Percentiles rank a stretch among this genome's conserved stretches.
These are phyloP conservation scores for Colletotrichum gloeosporioides DNA, from an alignment of 2,329 filamentous ascomycete species.

Conservation along the genomic window DNA sequence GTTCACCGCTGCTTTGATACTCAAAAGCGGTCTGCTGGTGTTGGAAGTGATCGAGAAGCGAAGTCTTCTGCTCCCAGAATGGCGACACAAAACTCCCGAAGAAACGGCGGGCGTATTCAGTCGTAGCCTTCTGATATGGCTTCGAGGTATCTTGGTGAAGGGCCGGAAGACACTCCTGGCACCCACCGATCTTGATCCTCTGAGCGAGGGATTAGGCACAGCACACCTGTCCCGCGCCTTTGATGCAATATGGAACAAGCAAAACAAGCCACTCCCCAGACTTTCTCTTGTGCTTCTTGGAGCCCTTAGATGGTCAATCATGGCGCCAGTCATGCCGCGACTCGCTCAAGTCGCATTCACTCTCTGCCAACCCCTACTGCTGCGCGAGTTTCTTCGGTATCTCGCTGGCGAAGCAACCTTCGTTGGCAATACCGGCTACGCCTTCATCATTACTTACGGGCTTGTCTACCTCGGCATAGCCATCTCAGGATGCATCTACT, in stretches of 20 bases:
- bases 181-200: slow-evolving; percentile 32
- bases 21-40: background rate
- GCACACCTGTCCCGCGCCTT: slow-evolving; percentile 18
- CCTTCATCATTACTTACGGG: slow-evolving; percentile 44
- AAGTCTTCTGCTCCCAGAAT: background rate
- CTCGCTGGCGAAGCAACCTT: slow-evolving; percentile 20
- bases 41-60: background rate
- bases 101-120: slow-evolving; percentile 35
- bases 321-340: slow-evolving; percentile 38
- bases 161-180: slow-evolving; percentile 35
- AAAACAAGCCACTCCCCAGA: background rate
- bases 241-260: background rate
- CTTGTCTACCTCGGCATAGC: slow-evolving; percentile 46
- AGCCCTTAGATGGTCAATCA: background rate
- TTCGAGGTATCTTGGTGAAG: slow-evolving; percentile 34
- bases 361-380: slow-evolving; percentile 44
- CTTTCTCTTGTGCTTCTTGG: background rate
- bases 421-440: slow-evolving; percentile 37
- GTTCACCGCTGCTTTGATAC: accelerated
- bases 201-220: background rate
- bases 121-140: slow-evolving; percentile 36
- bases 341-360: slow-evolving; percentile 33
- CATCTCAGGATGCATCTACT: slow-evolving; percentile 41
- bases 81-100: slow-evolving; percentile 41
- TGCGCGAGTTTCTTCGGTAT: slow-evolving; percentile 32